Evolutionary conservation across 2,329 filamentous ascomycete species (phyloP), one percentile per base, ranked within the genome.

Genomic region (Phaeoacremonium minimum): DNA sequence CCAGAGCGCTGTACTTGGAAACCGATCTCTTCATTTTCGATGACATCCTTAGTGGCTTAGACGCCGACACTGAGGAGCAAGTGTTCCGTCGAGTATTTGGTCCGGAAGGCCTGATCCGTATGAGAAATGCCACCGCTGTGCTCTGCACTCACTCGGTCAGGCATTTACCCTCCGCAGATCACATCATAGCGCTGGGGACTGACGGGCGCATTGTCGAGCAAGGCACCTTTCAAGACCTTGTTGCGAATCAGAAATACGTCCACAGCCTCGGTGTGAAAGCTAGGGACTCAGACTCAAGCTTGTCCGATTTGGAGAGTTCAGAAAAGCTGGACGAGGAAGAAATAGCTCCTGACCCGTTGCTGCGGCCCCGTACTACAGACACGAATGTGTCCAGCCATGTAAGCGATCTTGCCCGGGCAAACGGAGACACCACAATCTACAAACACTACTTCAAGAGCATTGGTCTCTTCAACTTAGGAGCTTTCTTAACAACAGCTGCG

Each of bases 121-220:
- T 37, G 7, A 42, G 52, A 32, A 32, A 36, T 5, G 42, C 49
- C 4, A 53, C 51, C 2, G 49, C 41, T 6, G 46, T 66, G 0
- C 46, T 67, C 13, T 66, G 60, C 43, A 68, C 62, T 0, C 61
- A 68, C 41, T 60, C 57, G 4, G 48, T 66, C 15, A 47, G 53
- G 4, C 57, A 61, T 37, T 46, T 73, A 1, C 61, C 65, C 0
- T 49, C 53, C 1, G 64, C 67, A 3, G 61, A 72, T 30, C 63
- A 70, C 20, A 64, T 76, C 7, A 62, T 76, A 28, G 67, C 63
- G 0, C 58, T 77, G 0, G 60, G 59, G 0, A 22, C 45, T 1
- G 51, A 61, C 3, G 66, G 68, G 0, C 55, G 45, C 2, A 46
- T 74, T 2, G 49, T 64, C 1, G 69, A 75, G 19, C 61, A 74